These are phyloP conservation scores for Penicillium sp. DNA, from an alignment of 2,329 filamentous ascomycete genomes.

Conservation along the genomic window DNA sequence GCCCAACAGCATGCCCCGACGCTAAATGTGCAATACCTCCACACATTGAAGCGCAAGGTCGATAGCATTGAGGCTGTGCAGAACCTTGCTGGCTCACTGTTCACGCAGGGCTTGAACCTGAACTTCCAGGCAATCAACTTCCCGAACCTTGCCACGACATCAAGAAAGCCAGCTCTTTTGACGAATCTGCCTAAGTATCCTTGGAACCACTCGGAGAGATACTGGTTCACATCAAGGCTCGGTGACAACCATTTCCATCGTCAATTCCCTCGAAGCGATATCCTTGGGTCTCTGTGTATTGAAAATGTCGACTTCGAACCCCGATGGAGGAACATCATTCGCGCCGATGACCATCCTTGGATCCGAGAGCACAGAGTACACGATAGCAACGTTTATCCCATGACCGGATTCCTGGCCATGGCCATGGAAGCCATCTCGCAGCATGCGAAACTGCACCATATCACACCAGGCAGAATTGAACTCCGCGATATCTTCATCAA, in stretches of 20 bases:
- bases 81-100: slow-evolving; percentile 18
- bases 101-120: slow-evolving; percentile 17
- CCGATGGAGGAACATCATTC: slow-evolving; percentile 24
- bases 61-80: slow-evolving; percentile 18
- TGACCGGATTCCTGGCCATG: slow-evolving; percentile 26
- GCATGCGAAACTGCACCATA: slow-evolving; percentile 20
- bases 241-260: slow-evolving; percentile 16
- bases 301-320: slow-evolving; percentile 24
- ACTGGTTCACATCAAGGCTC: slow-evolving; percentile 21
- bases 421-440: slow-evolving; percentile 25
- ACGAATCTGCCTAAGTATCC: slow-evolving; percentile 24
- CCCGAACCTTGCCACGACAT: slow-evolving; percentile 7
- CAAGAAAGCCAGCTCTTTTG: slow-evolving; percentile 14
- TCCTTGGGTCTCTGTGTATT: slow-evolving; percentile 18
- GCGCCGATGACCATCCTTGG: slow-evolving; percentile 24
- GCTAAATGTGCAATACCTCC: slow-evolving; percentile 14
- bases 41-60: slow-evolving; percentile 20
- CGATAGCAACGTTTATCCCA: slow-evolving; percentile 22
- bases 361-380: slow-evolving; percentile 23
- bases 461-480: slow-evolving; percentile 19
- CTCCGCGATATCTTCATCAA: slow-evolving; percentile 23
- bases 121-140: slow-evolving; percentile 24
- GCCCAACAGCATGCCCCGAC: slow-evolving; percentile 8
- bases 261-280: slow-evolving; percentile 18
- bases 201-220: slow-evolving; percentile 23